A percentile compares a stretch with the other conserved stretches of the same genome.
Conservation (phyloP, 176 grass and related monocot genomes). For the Miscanthus lutarioriparius region DNA sequence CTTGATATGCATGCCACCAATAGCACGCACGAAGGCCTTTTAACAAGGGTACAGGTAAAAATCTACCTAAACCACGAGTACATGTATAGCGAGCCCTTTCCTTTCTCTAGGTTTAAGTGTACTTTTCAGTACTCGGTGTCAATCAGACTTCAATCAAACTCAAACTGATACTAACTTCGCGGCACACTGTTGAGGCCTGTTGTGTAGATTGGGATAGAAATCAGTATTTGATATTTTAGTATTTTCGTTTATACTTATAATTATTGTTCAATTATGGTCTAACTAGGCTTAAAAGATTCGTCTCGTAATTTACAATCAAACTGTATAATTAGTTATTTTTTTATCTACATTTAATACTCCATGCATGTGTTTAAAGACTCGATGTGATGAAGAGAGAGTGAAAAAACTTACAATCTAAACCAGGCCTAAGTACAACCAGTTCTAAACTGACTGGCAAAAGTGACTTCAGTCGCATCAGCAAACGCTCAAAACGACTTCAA, state of each 20-base stretch:
- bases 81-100: slow-evolving; percentile 6
- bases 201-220: too few relatives aligned
- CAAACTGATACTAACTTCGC: not conserved
- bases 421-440: slow-evolving; percentile 31
- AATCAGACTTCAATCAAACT: slow-evolving; percentile 23
- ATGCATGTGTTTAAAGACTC: too few relatives aligned
- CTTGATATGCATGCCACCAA: slow-evolving; percentile 22
- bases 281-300: too few relatives aligned
- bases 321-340: too few relatives aligned
- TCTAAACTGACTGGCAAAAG: not conserved
- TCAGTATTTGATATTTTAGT: too few relatives aligned
- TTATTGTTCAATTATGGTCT: too few relatives aligned
- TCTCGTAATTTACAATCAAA: too few relatives aligned
- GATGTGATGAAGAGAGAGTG: too few relatives aligned
- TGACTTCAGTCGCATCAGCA: slow-evolving; percentile 27
- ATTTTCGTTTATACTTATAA: too few relatives aligned
- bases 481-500: slow-evolving; percentile 17
- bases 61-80: slow-evolving; percentile 38
- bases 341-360: too few relatives aligned
- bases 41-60: not conserved
- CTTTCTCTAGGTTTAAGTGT: slow-evolving; percentile 7
- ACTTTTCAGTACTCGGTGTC: slow-evolving; percentile 21
- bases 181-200: too few relatives aligned
- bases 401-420: too few relatives aligned
- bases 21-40: not conserved